Evolutionary conservation across 352 stramenopile genomes (phyloP), one percentile per base, ranked within the genome.

Genomic region (Plasmopara halstedii): DNA sequence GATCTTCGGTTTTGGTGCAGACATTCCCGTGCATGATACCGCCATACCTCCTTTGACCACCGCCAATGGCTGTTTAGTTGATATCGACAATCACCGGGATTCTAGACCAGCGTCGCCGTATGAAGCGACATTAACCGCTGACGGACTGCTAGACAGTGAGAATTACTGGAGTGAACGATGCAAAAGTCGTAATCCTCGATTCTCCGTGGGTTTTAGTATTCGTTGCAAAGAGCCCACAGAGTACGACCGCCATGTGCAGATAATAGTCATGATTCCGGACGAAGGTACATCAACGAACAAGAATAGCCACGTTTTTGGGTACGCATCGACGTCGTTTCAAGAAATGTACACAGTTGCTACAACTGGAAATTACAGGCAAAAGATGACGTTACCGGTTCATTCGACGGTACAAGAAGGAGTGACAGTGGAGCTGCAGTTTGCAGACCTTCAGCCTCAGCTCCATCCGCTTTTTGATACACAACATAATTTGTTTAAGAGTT

Each of bases 181-280:
- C 29, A 78, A 76, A 44, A 83, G 67, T 25, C 70, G 67, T 21
- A 75, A 76, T 46, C 75, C 79, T 19, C 60, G 62, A 11, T 88
- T 90, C 49, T 73, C 73, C 1, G 72, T 90, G 20, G 79, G 79
- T 21, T 87, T 86, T 20, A 67, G 60, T 42, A 48, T 88, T 4
- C 40, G 42, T 10, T 90, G 79, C 48, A 69, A 76, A 39, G 48
- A 63, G 17, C 51, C 61, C 2, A 54, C 62, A 14, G 54, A 64
- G 23, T 78, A 57, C 36, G 73, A 90, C 26, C 75, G 79, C 17
- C 79, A 87, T 23, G 62, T 90, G 7, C 70, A 85, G 53, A 68
- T 90, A 44, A 67, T 84, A 53, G 62, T 90, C 2, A 87, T 88
- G 68, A 79, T 90, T 35, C 75, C 75, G 4, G 79, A 90, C 23